Evolutionary conservation across 768 basidiomycete genomes (phyloP).

Genomic region (Pleurotus ostreatus): DNA sequence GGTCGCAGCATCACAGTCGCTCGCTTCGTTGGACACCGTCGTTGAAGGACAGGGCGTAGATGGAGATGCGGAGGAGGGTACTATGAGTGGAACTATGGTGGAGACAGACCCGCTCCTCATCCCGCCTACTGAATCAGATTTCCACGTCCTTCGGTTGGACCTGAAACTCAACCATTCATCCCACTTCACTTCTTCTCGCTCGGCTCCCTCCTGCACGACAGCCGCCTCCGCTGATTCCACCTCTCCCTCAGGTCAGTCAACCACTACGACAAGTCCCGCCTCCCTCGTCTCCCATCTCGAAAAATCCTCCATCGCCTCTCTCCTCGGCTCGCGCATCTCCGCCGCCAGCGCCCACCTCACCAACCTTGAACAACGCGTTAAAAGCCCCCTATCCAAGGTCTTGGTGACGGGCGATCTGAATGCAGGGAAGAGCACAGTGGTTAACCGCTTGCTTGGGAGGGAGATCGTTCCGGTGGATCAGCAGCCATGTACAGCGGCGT

Average conservation of each 20-base stretch:
- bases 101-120: slow-evolving; percentile 24
- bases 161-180: slow-evolving; percentile 82
- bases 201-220: too few species aligned
- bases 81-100: not conserved
- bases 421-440: slow-evolving; percentile 97
- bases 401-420: slow-evolving; percentile 98
- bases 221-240: too few species aligned
- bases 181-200: too few species aligned
- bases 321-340: slow-evolving; percentile 81
- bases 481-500: slow-evolving; percentile 95
- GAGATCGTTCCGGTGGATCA: slow-evolving; percentile 97
- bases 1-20: not conserved
- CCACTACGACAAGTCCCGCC: slow-evolving; percentile 37
- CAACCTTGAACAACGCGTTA: slow-evolving; percentile 79
- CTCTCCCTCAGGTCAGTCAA: slow-evolving; percentile 19
- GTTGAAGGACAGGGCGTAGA: slow-evolving; percentile 24
- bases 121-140: slow-evolving; percentile 46
- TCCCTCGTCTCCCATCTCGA: slow-evolving; percentile 89
- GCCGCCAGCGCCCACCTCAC: slow-evolving; percentile 75
- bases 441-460: slow-evolving; percentile 89
- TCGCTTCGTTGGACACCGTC: slow-evolving; percentile 11
- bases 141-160: slow-evolving; percentile 88
- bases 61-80: slow-evolving; percentile 19
- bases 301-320: slow-evolving; percentile 87
- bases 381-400: slow-evolving; percentile 92